Evolutionary conservation across 768 basidiomycete genomes (phyloP).

Genomic region (Termitomyces eurrhizus): DNA sequence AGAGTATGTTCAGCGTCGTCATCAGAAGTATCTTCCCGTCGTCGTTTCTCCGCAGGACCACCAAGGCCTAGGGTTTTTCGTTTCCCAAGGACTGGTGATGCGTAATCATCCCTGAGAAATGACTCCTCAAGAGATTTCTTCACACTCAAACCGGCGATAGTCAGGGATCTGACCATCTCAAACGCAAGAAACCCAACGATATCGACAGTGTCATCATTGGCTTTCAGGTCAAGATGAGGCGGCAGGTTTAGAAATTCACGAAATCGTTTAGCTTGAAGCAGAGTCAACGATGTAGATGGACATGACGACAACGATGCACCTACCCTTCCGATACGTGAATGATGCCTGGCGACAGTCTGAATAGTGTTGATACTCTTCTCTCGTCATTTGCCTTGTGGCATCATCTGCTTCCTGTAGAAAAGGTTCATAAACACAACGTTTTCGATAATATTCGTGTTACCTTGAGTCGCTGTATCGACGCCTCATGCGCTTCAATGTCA

Average conservation of each 20-base stretch:
- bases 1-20: constrained; percentile 58
- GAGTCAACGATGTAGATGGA: not conserved
- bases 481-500: constrained; percentile 93
- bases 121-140: constrained; percentile 77
- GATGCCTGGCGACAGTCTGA: constrained; percentile 96
- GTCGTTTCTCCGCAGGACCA: constrained; percentile 46
- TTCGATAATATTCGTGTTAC: constrained; percentile 25
- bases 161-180: constrained; percentile 94
- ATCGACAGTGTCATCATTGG: constrained; percentile 92
- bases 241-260: constrained; percentile 92
- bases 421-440: constrained; percentile 6
- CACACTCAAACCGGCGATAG: constrained; percentile 81
- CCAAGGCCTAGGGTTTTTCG: constrained; percentile 52
- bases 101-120: constrained; percentile 60
- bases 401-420: constrained; percentile 82
- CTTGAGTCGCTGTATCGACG: constrained; percentile 84
- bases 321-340: constrained; percentile 96
- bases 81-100: constrained; percentile 65
- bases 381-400: constrained; percentile 91
- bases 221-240: constrained; percentile 79
- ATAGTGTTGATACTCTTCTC: constrained; percentile 96
- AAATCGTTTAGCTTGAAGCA: constrained; percentile 80
- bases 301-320: constrained; percentile 10
- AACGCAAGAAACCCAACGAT: constrained; percentile 97
- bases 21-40: constrained; percentile 60